Conservation (phyloP, 2,329 filamentous ascomycete species). For the Phaeoacremonium minimum region DNA sequence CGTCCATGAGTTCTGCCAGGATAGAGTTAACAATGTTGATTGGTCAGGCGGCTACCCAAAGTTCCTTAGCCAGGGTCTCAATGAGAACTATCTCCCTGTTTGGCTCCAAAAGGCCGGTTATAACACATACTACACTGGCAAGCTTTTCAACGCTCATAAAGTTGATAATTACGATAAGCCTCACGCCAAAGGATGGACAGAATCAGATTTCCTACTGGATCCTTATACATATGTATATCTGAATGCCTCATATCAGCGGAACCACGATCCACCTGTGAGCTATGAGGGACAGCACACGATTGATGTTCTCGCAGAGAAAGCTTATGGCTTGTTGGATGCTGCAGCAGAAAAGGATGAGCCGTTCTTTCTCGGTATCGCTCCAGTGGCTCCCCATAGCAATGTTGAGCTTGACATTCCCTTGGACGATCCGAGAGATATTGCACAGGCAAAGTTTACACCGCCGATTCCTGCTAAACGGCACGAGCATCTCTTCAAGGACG, state of each 20-base stretch:
- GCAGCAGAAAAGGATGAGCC: conserved; percentile 42
- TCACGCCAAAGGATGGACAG: conserved; percentile 7
- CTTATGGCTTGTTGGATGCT: conserved; percentile 46
- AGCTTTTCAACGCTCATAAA: conserved; percentile 64
- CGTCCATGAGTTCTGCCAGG: not conserved
- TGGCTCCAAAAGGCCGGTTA: conserved; percentile 69
- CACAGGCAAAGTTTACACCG: conserved; percentile 24
- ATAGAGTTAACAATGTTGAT: no score
- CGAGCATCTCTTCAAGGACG: conserved; percentile 54
- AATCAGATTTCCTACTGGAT: conserved; percentile 38
- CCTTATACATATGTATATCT: conserved; percentile 61
- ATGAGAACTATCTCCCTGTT: conserved; percentile 63
- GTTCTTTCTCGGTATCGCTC: conserved; percentile 65
- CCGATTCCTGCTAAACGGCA: conserved; percentile 60
- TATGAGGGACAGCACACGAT: conserved; percentile 21
- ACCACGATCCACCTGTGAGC: conserved; percentile 38
- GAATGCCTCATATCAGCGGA: conserved; percentile 37
- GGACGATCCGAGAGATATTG: conserved; percentile 13
- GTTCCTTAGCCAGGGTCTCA: conserved; percentile 60
- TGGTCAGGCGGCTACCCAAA: conserved; percentile 57
- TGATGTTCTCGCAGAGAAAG: conserved; percentile 17
- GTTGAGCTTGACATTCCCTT: conserved; percentile 21
- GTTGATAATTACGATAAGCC: conserved; percentile 53
- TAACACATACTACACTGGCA: conserved; percentile 69
- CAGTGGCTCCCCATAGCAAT: conserved; percentile 63